Evolutionary conservation across 2,329 filamentous ascomycete genomes (phyloP), one percentile per base, ranked within the genome.

Genomic region (Fusarium sp.): DNA sequence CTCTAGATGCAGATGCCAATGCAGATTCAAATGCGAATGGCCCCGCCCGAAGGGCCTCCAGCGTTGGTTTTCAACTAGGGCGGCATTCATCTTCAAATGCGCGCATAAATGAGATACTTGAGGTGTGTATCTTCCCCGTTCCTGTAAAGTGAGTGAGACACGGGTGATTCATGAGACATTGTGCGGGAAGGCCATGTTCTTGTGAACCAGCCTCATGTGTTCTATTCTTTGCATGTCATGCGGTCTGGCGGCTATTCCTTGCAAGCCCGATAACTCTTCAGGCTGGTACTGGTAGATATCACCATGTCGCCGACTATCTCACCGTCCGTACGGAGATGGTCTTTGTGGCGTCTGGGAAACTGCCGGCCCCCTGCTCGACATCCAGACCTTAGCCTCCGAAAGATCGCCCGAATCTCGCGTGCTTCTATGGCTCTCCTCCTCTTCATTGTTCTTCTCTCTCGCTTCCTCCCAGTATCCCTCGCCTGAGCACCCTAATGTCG

Each of bases 31-130:
- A 49, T 38, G 33, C 33, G 38, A 59, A 66, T 45, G 27, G 14
- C 44, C 45, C 53, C 42, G 61, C 69, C 25, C 72, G 70, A 67
- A 27, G 54, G 71, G 15, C 70, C 60, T 73, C 76, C 5, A 74
- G 61, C 70, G 55, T 71, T 64, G 65, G 66, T 18, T 61, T 74
- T 44, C 73, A 71, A 38, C 67, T 69, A 38, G 72, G 76, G 36
- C 45, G 55, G 42, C 73, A 78, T 35, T 78, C 77, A 29, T 66
- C 74, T 39, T 82, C 83, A 31, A 81, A 78, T 65, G 82, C 83
- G 61, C 84, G 84, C 57, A 80, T 86, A 70, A 80, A 81, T 67
- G 82, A 82, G 64, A 86, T 86, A 60, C 80, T 86, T 62, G 82
- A 86, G 81, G 85, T 86, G 77, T 75, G 83, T 71, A 47, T 47